Evolutionary conservation across 2,329 filamentous ascomycete genomes (phyloP), one percentile per base, ranked within the genome.

Genomic region (Chaetomium olivaceum): DNA sequence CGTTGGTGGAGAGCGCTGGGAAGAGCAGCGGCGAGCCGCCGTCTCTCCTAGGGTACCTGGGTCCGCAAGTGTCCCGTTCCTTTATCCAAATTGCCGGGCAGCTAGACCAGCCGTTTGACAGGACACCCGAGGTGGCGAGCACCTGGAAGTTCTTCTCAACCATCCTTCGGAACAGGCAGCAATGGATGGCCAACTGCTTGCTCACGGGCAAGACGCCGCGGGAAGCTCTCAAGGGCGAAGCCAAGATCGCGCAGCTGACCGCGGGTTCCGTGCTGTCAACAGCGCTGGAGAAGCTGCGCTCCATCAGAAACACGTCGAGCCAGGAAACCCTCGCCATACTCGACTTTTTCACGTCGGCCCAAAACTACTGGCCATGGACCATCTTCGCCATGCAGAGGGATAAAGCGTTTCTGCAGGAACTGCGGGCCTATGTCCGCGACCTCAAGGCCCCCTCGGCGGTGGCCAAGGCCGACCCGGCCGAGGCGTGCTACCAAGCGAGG

Each of bases 281-380:
- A 63, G 94, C 93, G 0, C 82, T 97, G 36, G 85, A 89, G 54
- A 84, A 87, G 64, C 81, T 98, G 46, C 84, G 85, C 21, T 82
- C 82, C 12, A 87, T 97, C 67, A 83, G 85, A 27, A 80, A 85
- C 1, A 76, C 93, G 25, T 82, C 89, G 9, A 82, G 85, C n/a
- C 80, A 81, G 39, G 86, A 92, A 68, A 87, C 89, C 4, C 80
- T 93, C 25, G 87, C 91, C 0, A 88, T 97, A 71, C 82, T 99
- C 19, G 89, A 94, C 72, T 98, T 98, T 75, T 87, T 97, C 46
- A 88, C 91, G 2, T 88, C 91, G 2, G 91, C 94, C 4, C 93
- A 97, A 74, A 95, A 97, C 76, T 91, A 93, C 74, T 98, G 94
- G 94, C 91, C 93, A 1, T 97, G 94, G 92, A 93, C 92, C 1